phyloP scores from a whole-genome alignment of 2,329 filamentous ascomycete species.

The Pyrenophora tritici-repentis region DNA sequence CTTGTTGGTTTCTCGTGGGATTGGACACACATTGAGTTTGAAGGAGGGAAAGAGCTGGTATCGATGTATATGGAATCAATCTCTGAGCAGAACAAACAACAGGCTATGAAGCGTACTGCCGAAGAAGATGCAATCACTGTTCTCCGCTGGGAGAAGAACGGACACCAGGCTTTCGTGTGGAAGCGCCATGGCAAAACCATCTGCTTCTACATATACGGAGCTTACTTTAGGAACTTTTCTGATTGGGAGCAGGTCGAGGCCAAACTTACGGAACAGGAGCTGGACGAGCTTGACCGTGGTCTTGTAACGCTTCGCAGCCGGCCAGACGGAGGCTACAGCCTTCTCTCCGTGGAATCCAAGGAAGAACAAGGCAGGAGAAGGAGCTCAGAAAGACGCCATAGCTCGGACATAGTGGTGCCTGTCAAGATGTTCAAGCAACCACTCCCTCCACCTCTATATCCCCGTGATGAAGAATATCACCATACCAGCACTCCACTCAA shows the following conservation, averaged over 20 bases:
- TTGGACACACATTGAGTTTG: slow-evolving; percentile 1
- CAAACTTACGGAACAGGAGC: neutral
- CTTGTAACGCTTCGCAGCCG: neutral
- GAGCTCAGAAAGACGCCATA: no score
- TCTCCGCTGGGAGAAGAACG: neutral
- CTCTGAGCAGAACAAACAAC: neutral
- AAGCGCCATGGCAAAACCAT: neutral
- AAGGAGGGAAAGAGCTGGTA: neutral
- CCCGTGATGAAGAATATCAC: no score
- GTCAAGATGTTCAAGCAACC: no score
- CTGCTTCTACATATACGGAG: neutral
- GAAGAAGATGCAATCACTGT: neutral
- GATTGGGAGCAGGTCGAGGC: neutral
- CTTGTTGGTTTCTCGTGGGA: neutral
- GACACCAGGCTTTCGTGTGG: neutral
- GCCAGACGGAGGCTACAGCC: neutral
- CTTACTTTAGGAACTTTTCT: neutral
- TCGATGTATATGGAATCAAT: neutral
- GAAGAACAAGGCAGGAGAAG: no score
- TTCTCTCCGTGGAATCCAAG: no score
- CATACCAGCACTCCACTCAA: no score
- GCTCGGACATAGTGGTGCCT: no score
- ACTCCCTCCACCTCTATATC: no score
- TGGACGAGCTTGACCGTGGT: neutral
- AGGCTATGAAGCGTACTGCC: neutral